Evolutionary conservation across 2,329 filamentous ascomycete genomes (phyloP).

Genomic region (Phialocephala subalpina): DNA sequence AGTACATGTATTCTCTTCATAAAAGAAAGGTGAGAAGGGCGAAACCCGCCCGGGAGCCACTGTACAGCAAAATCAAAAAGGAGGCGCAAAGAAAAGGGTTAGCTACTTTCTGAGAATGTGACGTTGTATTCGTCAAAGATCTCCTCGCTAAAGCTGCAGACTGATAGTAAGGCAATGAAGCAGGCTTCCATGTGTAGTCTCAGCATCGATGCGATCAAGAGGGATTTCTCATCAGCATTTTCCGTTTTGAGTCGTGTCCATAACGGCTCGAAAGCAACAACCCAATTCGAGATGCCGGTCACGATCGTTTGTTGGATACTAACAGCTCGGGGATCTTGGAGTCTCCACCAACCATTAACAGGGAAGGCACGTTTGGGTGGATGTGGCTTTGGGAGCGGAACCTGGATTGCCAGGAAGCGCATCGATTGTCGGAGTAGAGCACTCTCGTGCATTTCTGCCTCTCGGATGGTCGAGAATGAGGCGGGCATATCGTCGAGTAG

Average conservation of each 20-base stretch:
- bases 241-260: slow-evolving; percentile 8
- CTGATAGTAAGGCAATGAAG: background rate
- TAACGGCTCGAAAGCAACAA: slow-evolving; percentile 19
- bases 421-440: slow-evolving; percentile 24
- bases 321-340: slow-evolving; percentile 18
- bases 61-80: background rate
- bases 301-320: slow-evolving; percentile 24
- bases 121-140: background rate
- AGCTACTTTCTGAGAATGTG: background rate
- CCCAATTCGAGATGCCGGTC: slow-evolving; percentile 13
- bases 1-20: too few relatives aligned
- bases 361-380: slow-evolving; percentile 19
- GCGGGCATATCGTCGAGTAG: slow-evolving; percentile 26
- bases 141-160: background rate
- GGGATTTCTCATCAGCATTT: background rate
- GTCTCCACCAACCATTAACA: slow-evolving; percentile 29
- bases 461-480: slow-evolving; percentile 20
- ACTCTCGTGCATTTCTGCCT: slow-evolving; percentile 24
- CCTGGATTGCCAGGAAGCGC: slow-evolving; percentile 21
- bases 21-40: background rate
- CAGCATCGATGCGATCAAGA: slow-evolving; percentile 16
- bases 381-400: slow-evolving; percentile 12
- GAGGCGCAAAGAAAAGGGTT: background rate
- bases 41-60: background rate
- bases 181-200: slow-evolving; percentile 64